Percentiles rank a stretch among this genome's conserved stretches.
Evolutionary conservation across 2,329 filamentous ascomycete genomes (phyloP).

Genomic region (Paracamarosporium sp.): DNA sequence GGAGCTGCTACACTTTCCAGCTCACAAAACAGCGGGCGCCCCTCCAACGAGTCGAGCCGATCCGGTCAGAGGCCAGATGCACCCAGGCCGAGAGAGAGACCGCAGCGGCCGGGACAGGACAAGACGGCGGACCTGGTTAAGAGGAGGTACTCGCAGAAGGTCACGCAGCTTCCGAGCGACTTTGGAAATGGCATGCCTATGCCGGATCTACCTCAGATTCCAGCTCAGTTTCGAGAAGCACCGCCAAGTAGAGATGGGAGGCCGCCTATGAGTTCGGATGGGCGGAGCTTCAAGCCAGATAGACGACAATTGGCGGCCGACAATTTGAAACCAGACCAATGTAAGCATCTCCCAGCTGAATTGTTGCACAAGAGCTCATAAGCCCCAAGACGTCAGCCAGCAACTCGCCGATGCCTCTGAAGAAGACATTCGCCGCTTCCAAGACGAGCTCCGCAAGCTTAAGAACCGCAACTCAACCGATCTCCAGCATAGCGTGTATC

Average conservation of each 20-base stretch:
- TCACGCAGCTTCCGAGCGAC: constrained; percentile 77
- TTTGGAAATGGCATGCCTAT: constrained; percentile 73
- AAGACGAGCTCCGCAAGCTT: constrained; percentile 75
- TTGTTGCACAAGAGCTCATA: constrained; percentile 6
- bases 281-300: constrained; percentile 73
- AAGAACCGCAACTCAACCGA: constrained; percentile 81
- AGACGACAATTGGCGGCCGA: constrained; percentile 80
- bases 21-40: constrained; percentile 33
- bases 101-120: constrained; percentile 47
- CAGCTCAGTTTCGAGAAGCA: constrained; percentile 64
- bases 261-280: constrained; percentile 56
- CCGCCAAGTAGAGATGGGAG: constrained; percentile 52
- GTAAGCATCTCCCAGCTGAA: constrained; percentile 51
- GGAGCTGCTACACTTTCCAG: constrained; percentile 39
- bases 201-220: constrained; percentile 64
- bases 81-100: constrained; percentile 48
- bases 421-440: constrained; percentile 83
- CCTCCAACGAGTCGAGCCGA: constrained; percentile 45
- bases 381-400: constrained; percentile 63
- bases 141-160: constrained; percentile 90
- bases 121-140: constrained; percentile 86
- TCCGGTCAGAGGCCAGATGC: constrained; percentile 41
- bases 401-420: constrained; percentile 86
- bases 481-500: constrained; percentile 92
- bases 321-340: constrained; percentile 79